Evolutionary conservation across 225 moss, liverwort and hornwort genomes (phyloP), one percentile per base, ranked within the genome.

Genomic region (Asterella californica): DNA sequence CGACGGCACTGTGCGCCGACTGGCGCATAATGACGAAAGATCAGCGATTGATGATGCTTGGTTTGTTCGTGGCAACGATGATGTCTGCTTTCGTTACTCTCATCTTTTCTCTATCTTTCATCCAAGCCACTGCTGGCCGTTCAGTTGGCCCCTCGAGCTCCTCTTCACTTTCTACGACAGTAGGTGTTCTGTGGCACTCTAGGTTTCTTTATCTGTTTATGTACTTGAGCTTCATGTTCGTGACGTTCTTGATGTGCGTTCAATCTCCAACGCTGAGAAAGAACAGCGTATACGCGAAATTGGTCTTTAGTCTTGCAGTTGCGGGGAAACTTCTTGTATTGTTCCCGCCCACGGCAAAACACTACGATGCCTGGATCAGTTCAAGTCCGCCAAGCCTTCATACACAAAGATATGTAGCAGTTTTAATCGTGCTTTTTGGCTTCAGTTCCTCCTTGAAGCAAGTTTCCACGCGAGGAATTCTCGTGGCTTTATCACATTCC

Each of bases 11-110:
- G 63, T 65, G 64, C 64, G 33, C 77, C 27, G 77, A 62, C 45
- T 63, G 77, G 63, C 64, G 77, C 63, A 64, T 65, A 47, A 47
- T 77, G 77, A 77, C 63, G 45, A 77, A 65, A 47, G 77, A 77
- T 48, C 77, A 77, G 64, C 77, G 77, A 2, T n/a, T 77, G 2
- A 77, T 77, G 77, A 27, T 65, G 45, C 64, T 77, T 18, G 46
- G 47, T 22, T 49, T 77, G 27, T 77, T 77, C 29, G 6, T 27
- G 9, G 64, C 36, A 21, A 65, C 64, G 77, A 77, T 77, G 63
- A 38, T 65, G 24, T 45, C 77, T 18, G 77, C 77, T 27, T 37
- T 77, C 46, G 38, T 60, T 12, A 77, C 77, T 30, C 64, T 77
- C 29, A 47, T 65, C 77, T 65, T 64, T 63, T 77, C 77, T 2